These are phyloP conservation scores for Xylaria cubensis DNA, from an alignment of 495 filamentous ascomycete species.

Conservation along the genomic window DNA sequence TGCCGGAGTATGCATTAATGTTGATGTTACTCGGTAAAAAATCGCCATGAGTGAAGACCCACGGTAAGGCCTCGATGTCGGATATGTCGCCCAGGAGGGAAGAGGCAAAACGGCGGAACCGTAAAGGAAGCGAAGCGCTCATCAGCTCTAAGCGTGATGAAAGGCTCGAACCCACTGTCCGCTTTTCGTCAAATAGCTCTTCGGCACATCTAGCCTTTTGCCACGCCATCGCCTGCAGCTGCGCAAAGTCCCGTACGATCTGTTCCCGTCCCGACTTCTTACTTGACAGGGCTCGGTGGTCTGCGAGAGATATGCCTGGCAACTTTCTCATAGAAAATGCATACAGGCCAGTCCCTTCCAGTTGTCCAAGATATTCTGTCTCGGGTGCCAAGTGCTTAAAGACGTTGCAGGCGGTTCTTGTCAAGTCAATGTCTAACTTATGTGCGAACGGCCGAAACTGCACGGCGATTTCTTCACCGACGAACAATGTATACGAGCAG, in stretches of 20 bases:
- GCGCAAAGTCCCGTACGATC: slow-evolving; percentile 54
- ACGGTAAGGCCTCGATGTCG: slow-evolving; percentile 51
- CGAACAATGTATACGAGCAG: slow-evolving; percentile 59
- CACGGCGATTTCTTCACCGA: slow-evolving; percentile 47
- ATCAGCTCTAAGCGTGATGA: slow-evolving; percentile 47
- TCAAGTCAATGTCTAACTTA: slow-evolving; percentile 48
- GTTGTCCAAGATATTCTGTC: slow-evolving; percentile 38
- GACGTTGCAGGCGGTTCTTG: slow-evolving; percentile 45
- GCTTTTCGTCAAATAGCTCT: slow-evolving; percentile 29
- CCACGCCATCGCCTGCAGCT: slow-evolving; percentile 48
- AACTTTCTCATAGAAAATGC: slow-evolving; percentile 52
- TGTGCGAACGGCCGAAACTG: slow-evolving; percentile 58
- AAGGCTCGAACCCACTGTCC: slow-evolving; percentile 46
- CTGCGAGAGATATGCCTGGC: slow-evolving; percentile 47
- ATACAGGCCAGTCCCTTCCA: slow-evolving; percentile 37
- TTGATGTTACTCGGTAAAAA: slow-evolving; percentile 62
- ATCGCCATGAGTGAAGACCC: slow-evolving; percentile 65
- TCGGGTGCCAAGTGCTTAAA: slow-evolving; percentile 50
- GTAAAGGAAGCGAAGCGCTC: slow-evolving; percentile 44
- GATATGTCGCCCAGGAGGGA: slow-evolving; percentile 42
- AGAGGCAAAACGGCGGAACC: slow-evolving; percentile 42
- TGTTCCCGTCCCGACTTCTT: slow-evolving; percentile 34
- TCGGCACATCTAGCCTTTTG: slow-evolving; percentile 30
- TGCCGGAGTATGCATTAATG: slow-evolving; percentile 41
- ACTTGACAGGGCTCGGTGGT: slow-evolving; percentile 35